Conservation (phyloP, 2,329 filamentous ascomycete genomes). For the Alternaria arborescens region DNA sequence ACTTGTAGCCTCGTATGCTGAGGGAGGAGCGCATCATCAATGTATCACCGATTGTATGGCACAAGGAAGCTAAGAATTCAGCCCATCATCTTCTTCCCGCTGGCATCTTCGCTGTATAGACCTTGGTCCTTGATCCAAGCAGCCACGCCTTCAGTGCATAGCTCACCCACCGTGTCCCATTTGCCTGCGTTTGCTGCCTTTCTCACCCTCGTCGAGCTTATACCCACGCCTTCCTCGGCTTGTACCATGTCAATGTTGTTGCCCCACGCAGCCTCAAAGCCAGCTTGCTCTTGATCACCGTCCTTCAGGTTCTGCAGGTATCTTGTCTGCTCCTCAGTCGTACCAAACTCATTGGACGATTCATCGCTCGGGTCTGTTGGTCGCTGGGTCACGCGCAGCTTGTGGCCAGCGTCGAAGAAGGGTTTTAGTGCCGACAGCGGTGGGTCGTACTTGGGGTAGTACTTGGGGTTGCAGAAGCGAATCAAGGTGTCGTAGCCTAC, state of each 20-base stretch:
- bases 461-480: conserved; percentile 75
- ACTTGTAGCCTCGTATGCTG: background rate
- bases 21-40: background rate
- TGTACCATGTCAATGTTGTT: conserved; percentile 67
- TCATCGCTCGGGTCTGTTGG: conserved; percentile 52
- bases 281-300: conserved; percentile 60
- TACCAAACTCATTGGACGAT: conserved; percentile 66
- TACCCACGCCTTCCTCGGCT: conserved; percentile 56
- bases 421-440: conserved; percentile 65
- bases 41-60: background rate
- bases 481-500: conserved; percentile 80
- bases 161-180: conserved; percentile 57
- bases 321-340: conserved; percentile 60
- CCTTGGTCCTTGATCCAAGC: conserved; percentile 65
- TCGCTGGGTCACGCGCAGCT: conserved; percentile 70
- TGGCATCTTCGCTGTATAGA: conserved; percentile 62
- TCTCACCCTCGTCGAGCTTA: conserved; percentile 70
- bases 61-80: conserved; percentile 23
- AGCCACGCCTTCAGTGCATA: conserved; percentile 67
- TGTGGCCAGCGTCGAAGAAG: conserved; percentile 68
- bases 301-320: conserved; percentile 63
- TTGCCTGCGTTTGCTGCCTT: conserved; percentile 61
- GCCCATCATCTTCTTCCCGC: conserved; percentile 49
- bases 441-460: conserved; percentile 63
- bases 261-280: conserved; percentile 68